Percentiles rank a stretch among this genome's conserved stretches.
Evolutionary conservation across 2,329 filamentous ascomycete species (phyloP).

Genomic region (Fusarium acutatum): DNA sequence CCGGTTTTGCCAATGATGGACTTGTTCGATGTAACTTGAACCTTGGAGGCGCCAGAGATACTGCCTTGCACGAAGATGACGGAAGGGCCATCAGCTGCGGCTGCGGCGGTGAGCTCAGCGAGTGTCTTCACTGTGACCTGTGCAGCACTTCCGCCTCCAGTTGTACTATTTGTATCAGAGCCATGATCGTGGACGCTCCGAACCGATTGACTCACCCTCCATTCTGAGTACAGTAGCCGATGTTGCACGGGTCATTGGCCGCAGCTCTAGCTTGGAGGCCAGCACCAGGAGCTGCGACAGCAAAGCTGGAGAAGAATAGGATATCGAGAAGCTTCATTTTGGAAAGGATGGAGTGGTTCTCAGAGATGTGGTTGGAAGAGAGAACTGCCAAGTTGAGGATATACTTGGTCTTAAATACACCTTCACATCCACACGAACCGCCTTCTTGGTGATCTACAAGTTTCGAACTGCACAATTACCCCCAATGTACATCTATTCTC

Average conservation of each 20-base stretch:
- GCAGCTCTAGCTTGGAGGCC: slow-evolving; percentile 18
- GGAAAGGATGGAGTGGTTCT: rapidly evolving
- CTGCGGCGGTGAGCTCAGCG: slow-evolving; percentile 23
- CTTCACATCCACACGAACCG: neutral
- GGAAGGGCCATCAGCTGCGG: slow-evolving; percentile 5
- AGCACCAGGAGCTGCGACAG: slow-evolving; percentile 3
- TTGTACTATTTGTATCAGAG: neutral
- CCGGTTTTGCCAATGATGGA: slow-evolving; percentile 35
- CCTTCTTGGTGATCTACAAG: rapidly evolving
- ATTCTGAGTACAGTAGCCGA: slow-evolving; percentile 36
- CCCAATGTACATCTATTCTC: neutral
- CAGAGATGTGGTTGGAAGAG: too few relatives aligned
- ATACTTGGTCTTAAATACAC: neutral
- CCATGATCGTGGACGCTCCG: rapidly evolving
- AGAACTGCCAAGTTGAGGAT: neutral
- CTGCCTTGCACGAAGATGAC: slow-evolving; percentile 33
- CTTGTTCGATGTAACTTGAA: slow-evolving; percentile 35
- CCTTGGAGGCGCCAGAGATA: slow-evolving; percentile 37
- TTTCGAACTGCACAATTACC: neutral
- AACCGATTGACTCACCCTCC: slow-evolving; percentile 10
- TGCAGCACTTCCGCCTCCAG: slow-evolving; percentile 19
- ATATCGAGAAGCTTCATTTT: slow-evolving; percentile 11
- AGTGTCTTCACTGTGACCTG: slow-evolving; percentile 29
- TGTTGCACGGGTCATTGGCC: slow-evolving; percentile 10
- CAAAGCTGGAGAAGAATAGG: neutral